Conservation (phyloP, 2,329 filamentous ascomycete species). For the Bipolaris zeicola region DNA sequence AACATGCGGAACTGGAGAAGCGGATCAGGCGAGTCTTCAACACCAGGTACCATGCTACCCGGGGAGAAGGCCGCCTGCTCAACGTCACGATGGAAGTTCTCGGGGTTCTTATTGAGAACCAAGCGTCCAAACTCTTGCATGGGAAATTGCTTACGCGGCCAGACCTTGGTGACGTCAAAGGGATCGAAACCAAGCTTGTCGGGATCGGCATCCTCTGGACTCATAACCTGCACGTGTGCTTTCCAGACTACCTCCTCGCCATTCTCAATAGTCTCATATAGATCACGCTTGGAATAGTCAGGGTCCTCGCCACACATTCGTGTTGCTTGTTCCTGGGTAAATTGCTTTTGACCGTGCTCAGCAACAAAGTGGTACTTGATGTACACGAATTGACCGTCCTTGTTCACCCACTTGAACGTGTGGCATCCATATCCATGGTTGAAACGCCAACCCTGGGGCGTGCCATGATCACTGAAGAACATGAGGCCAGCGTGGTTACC, state of each 20-base stretch:
- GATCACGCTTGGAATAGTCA: conserved; percentile 57
- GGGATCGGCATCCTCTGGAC: conserved; percentile 54
- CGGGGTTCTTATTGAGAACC: conserved; percentile 60
- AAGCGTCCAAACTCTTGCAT: conserved; percentile 58
- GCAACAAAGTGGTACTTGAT: conserved; percentile 59
- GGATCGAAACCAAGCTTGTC: conserved; percentile 59
- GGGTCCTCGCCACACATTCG: conserved; percentile 56
- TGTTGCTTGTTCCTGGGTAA: conserved; percentile 54
- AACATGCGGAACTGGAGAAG: conserved; percentile 34
- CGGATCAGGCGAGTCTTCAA: conserved; percentile 49
- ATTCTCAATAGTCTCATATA: conserved; percentile 53
- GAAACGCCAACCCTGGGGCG: conserved; percentile 54
- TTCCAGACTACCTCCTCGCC: conserved; percentile 54
- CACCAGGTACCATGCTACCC: conserved; percentile 58
- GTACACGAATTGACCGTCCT: conserved; percentile 57
- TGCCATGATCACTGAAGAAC: conserved; percentile 59
- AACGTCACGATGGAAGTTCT: conserved; percentile 57
- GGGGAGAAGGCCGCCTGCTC: conserved; percentile 53
- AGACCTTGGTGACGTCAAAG: conserved; percentile 61
- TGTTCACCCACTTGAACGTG: conserved; percentile 57
- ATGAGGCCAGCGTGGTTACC: conserved; percentile 56
- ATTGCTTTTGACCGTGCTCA: conserved; percentile 56
- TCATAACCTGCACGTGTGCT: conserved; percentile 54
- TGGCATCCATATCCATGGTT: conserved; percentile 54
- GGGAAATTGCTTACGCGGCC: conserved; percentile 56